Evolutionary conservation across 1,139 yeast genomes (phyloP), one percentile per base, ranked within the genome.

Genomic region (Meyerozyma carpophila): DNA sequence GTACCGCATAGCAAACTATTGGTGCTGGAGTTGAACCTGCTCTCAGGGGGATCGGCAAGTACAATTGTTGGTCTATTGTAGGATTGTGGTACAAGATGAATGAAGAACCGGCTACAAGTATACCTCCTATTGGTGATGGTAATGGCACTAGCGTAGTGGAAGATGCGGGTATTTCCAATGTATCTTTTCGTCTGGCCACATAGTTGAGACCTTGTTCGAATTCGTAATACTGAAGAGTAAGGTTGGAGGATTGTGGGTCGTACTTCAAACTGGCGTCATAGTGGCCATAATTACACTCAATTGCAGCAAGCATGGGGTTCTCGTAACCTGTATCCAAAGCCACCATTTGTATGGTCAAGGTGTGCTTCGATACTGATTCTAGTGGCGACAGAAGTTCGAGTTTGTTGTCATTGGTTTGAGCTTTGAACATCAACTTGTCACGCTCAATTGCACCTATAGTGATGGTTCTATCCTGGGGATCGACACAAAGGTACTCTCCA

Each of bases 171-270:
- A 59, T 5, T 72, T 70, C 3, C 79, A 63, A 8, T 3, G 77
- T 59, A 45, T 77, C 69, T 46, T 70, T 73, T 20, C 53, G 53
- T 45, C 75, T 76, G 2, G 84, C 71, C 2, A 90, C 77, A 57
- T 84, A 86, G 56, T 91, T 90, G 43, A 91, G 68, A 0, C 98
- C 96, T 42, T 87, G 75, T 60, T 93, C 98, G 27, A 91, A 66
- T 56, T 88, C 94, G 62, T 91, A 91, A 59, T 77, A 84, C 8
- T 79, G 75, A 46, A 91, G 63, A 14, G 48, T 47, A 4, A 60
- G 46, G 1, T 55, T 54, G 8, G 59, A 42, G 1, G 41, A 37
- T 5, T 42, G 42, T 3, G 55, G 49, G 25, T 46, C 50, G 36
- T 58, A 55, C 42, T 64, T 65, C 39, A 55, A 47, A 43, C 47